Base-by-base conservation (phyloP, 495 filamentous ascomycete species). In the Neurospora tetrasperma region DNA sequence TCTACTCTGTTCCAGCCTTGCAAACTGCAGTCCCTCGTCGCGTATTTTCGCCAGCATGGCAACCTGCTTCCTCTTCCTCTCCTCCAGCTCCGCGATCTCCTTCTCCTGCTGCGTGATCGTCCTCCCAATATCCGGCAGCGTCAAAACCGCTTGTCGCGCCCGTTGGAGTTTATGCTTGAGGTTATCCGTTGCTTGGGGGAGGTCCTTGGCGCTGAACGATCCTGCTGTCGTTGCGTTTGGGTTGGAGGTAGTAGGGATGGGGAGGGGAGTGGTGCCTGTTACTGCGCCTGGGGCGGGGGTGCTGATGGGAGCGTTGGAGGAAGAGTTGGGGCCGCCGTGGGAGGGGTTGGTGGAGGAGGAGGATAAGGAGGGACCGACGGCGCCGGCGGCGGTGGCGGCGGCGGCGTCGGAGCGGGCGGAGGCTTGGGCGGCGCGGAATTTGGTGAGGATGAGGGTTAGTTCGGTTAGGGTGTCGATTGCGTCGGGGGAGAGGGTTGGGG, bases 401-500 rank as follows among this genome's bases (percentile, higher is more conserved):
- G 71, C 62, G 54, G 70, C 38, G 42, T 71, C 59, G 69, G 35
- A 59, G 72, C 68, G 40, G 62, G 69, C 68, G 35, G 76, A 69
- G 62, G 76, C 54, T 73, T 74, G 76, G 68, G 78, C 71, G 73
- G 84, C 81, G 72, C 92, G 88, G 42, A 97, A 88, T 48, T 90
- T 92, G 72, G 89, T 84, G 66, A 98, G 87, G 75, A 97, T 88
- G 12, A 89, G 86, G 79, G 92, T 89, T 69, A 98, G 87, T 69
- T 93, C 88, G 70, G 96, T 94, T 69, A 98, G 86, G 74, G 93
- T 89, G 85, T 97, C 94, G 81, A 97, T 90, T 23, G 89, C 89
- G 83, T 88, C 85, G 71, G 88, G 80, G 79, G 89, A 84, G 76
- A 88, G 84, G 73, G 83, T 80, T 59, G 82, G 77, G 71, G 85